These are phyloP conservation scores for Tricholoma sp. DNA, from an alignment of 768 basidiomycete species.

Conservation along the genomic window DNA sequence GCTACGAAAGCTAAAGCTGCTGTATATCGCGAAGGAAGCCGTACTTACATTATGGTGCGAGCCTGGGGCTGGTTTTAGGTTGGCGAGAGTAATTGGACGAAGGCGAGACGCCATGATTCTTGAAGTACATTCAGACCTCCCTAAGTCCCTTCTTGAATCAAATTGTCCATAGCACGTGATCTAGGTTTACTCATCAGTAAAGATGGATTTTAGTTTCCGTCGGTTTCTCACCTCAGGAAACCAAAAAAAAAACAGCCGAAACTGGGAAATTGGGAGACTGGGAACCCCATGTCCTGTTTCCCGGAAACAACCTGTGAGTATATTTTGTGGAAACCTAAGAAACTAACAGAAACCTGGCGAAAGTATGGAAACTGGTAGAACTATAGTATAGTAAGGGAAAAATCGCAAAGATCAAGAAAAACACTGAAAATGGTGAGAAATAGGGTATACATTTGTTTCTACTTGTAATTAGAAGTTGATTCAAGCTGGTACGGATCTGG, in stretches of 20 bases:
- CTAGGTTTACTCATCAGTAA: background rate
- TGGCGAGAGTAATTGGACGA: conserved; percentile 55
- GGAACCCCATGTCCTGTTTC: conserved; percentile 1
- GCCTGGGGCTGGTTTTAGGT: conserved; percentile 63
- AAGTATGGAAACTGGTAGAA: background rate
- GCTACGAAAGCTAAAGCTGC: conserved; percentile 37
- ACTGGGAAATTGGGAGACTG: background rate
- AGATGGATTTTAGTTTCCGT: conserved; percentile 1
- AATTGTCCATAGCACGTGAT: too few relatives aligned
- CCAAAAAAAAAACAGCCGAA: conserved; percentile 1
- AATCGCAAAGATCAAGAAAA: too few relatives aligned
- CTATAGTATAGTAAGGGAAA: background rate
- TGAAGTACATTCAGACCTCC: too few relatives aligned
- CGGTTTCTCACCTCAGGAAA: conserved; percentile 2
- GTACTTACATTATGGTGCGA: conserved; percentile 59
- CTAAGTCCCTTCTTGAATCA: too few relatives aligned
- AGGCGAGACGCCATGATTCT: conserved; percentile 32
- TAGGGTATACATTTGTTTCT: too few relatives aligned
- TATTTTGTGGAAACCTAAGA: background rate
- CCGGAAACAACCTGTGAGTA: background rate
- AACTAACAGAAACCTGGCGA: too few relatives aligned
- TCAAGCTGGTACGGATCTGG: too few relatives aligned
- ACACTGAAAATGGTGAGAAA: too few relatives aligned
- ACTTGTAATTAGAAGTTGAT: too few relatives aligned
- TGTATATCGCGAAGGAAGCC: background rate